Evolutionary conservation across 73 alveolate genomes (phyloP), one percentile per base, ranked within the genome.

Genomic region (Durusdinium trenchii): DNA sequence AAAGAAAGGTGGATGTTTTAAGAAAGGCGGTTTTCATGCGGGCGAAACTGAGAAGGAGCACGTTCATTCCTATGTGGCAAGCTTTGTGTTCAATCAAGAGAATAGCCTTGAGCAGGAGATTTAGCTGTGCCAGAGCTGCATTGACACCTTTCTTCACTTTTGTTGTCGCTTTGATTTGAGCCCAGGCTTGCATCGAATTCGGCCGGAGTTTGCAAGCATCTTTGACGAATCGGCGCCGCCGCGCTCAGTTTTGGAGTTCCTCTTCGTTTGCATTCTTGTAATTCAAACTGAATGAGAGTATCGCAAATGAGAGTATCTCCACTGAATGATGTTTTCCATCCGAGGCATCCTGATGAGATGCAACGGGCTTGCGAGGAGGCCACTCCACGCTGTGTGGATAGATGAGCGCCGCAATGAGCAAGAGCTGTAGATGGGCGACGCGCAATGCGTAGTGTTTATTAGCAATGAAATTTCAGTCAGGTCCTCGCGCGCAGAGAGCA

Each of bases 141-240:
- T 0, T 30, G 86, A 48, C 30, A 32, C 73, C 73, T 23, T 60
- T 60, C 73, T 60, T 23, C 73, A 60, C 30, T 32, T 60, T 60
- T 32, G 30, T 60, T 60, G n/a, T n/a, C n/a, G n/a, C n/a, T n/a
- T n/a, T n/a, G 50, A 36, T 20, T 28, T 35, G 12, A 5, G 46
- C 76, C 43, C 26, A 90, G 96, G 96, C 54, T 46, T 90, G 85
- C 96, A 90, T 51, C 96, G 96, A 38, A 50, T 90, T n/a, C 79
- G 96, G 50, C 96, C 96, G 10, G 96, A 90, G 67, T 60, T 90
- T 36, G 61, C 67, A 16, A 10, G 7, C 32, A 67, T 90, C 30
- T 67, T 90, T 86, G 67, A 90, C 42, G 96, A 67, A 52, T 36
- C 86, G 0, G 9, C 86, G 96, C 73, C 14, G 1, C n/a, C 86